phyloP scores from a whole-genome alignment of 306 rosid species.

The Inga oerstediana region DNA sequence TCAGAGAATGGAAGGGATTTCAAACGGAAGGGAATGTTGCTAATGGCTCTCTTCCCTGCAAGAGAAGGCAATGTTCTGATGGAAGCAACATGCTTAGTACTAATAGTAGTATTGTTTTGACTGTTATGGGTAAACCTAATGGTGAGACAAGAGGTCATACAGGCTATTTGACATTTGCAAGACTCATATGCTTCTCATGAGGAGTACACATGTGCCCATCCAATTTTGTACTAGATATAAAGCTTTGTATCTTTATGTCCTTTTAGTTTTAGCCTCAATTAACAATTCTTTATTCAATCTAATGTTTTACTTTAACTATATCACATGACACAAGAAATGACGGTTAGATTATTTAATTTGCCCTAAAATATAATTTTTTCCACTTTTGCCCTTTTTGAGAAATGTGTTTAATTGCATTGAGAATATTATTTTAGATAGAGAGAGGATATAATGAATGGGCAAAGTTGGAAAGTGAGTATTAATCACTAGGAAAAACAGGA shows the following conservation, averaged over 20 bases:
- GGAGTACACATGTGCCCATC: not conserved
- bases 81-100: slow-evolving; percentile 43
- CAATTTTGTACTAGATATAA: slow-evolving; percentile 22
- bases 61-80: slow-evolving; percentile 67
- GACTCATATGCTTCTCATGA: slow-evolving; percentile 66
- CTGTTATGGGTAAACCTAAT: slow-evolving; percentile 68
- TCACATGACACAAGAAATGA: too few species aligned
- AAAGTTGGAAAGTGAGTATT: too few species aligned
- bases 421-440: too few species aligned
- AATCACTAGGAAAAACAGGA: too few species aligned
- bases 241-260: not conserved
- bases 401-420: too few species aligned
- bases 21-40: slow-evolving; percentile 30
- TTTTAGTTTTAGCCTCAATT: slow-evolving; percentile 14
- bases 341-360: too few species aligned
- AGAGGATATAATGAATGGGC: too few species aligned
- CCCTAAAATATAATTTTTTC: too few species aligned
- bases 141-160: slow-evolving; percentile 91
- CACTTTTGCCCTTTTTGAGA: too few species aligned
- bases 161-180: slow-evolving; percentile 86
- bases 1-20: slow-evolving; percentile 33
- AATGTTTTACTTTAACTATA: not conserved
- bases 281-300: not conserved
- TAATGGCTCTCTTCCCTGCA: slow-evolving; percentile 60
- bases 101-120: slow-evolving; percentile 25